Percentiles rank a stretch among this genome's conserved stretches.
phyloP scores from a whole-genome alignment of 306 rosid genomes.

The Begonia peltatifolia region DNA sequence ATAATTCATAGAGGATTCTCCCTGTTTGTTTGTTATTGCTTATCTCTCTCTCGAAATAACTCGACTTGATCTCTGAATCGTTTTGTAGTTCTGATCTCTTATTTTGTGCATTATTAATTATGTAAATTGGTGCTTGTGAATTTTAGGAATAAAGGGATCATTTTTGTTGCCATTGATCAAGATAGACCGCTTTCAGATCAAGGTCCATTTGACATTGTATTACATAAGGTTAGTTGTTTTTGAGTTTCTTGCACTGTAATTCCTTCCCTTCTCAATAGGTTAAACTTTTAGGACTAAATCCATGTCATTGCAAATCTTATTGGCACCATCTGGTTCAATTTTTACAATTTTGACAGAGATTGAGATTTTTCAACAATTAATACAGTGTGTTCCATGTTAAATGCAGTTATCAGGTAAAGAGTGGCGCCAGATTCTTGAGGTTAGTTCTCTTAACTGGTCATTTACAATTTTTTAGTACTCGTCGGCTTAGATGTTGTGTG shows the following conservation, averaged over 20 bases:
- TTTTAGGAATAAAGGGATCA: conserved; percentile 73
- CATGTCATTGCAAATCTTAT: neutral
- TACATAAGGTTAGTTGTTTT: conserved; percentile 52
- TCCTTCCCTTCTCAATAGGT: too few species aligned
- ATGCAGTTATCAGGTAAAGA: conserved; percentile 78
- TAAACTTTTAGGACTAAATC: neutral
- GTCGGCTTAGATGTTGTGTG: neutral
- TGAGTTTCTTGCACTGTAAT: conserved; percentile 2
- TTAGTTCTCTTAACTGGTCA: conserved; percentile 20
- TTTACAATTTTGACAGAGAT: conserved; percentile 5
- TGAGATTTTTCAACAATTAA: too few species aligned
- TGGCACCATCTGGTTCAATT: neutral
- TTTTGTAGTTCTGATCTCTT: neutral
- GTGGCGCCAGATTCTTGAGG: conserved; percentile 92
- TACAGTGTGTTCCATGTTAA: conserved; percentile 7
- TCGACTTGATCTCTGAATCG: neutral
- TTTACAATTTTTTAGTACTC: conserved; percentile 2
- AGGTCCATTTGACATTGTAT: conserved; percentile 79
- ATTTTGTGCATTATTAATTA: conserved; percentile 5
- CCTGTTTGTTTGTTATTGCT: too few species aligned
- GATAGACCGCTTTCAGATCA: conserved; percentile 60
- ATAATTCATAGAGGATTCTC: too few species aligned
- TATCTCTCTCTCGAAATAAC: neutral
- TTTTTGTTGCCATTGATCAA: conserved; percentile 72
- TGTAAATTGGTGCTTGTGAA: conserved; percentile 1